Conservation (phyloP, 176 grass and related monocot genomes). For the Elaeis guineensis region DNA sequence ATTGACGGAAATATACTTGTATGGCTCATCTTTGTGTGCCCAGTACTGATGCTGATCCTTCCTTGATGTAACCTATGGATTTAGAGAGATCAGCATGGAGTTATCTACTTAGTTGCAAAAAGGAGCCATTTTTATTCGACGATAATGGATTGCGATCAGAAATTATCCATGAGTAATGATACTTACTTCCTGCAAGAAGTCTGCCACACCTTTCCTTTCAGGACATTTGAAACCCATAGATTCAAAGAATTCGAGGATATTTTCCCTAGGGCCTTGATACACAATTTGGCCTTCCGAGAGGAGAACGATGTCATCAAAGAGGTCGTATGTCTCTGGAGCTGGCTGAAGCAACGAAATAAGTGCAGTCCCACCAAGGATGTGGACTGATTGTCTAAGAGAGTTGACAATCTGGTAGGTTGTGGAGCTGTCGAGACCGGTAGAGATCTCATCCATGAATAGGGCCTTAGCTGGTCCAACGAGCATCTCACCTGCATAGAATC, state of each 20-base stretch:
- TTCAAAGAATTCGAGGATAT: conserved; percentile 76
- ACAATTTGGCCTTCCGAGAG: conserved; percentile 86
- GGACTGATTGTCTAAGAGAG: conserved; percentile 74
- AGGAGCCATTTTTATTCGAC: background rate
- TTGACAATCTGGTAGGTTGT: conserved; percentile 88
- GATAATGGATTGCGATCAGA: no score
- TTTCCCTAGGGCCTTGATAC: conserved; percentile 81
- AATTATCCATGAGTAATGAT: background rate
- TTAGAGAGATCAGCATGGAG: conserved; percentile 14
- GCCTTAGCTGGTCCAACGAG: conserved; percentile 90
- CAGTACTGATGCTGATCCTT: conserved; percentile 97
- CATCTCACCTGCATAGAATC: conserved; percentile 63
- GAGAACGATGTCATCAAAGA: conserved; percentile 83
- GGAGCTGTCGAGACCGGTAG: conserved; percentile 87
- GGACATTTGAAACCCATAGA: conserved; percentile 85
- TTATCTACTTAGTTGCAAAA: conserved; percentile 6
- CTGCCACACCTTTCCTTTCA: conserved; percentile 83
- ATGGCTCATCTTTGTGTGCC: conserved; percentile 36
- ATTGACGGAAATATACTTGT: conserved; percentile 71
- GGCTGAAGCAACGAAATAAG: conserved; percentile 84
- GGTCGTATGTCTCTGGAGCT: conserved; percentile 80
- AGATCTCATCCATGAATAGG: conserved; percentile 98
- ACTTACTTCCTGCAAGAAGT: conserved; percentile 95
- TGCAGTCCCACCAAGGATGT: conserved; percentile 84
- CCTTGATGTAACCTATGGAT: conserved; percentile 73